Evolutionary conservation across 768 basidiomycete species (phyloP).

Genomic region (Calvatia gigantea): DNA sequence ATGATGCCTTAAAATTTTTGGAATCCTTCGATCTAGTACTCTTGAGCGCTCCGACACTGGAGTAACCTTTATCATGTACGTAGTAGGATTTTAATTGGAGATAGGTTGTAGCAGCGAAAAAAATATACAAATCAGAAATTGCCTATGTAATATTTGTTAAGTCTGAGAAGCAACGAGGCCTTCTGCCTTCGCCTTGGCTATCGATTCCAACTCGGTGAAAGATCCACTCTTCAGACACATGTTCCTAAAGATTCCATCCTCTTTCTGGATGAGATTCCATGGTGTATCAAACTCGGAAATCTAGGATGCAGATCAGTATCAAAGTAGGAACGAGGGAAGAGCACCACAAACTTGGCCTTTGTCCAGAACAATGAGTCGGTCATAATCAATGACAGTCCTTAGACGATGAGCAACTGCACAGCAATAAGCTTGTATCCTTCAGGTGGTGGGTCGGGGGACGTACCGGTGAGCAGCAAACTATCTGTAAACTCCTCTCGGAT

Average conservation of each 20-base stretch:
- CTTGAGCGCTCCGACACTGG: too few species aligned
- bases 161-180: background rate
- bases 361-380: slow-evolving; percentile 78
- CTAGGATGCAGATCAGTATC: slow-evolving; percentile 18
- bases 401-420: slow-evolving; percentile 65
- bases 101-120: too few species aligned
- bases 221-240: slow-evolving; percentile 75
- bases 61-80: too few species aligned
- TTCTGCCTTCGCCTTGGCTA: slow-evolving; percentile 46
- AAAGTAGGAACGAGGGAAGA: background rate
- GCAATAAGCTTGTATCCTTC: slow-evolving; percentile 1
- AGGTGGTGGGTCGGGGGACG: slow-evolving; percentile 15
- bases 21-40: too few species aligned
- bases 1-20: too few species aligned
- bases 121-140: too few species aligned
- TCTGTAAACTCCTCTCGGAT: slow-evolving; percentile 83
- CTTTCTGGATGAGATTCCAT: slow-evolving; percentile 57
- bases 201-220: slow-evolving; percentile 55
- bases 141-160: too few species aligned
- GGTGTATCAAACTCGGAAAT: slow-evolving; percentile 73
- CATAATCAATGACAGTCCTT: slow-evolving; percentile 78
- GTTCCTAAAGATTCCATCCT: slow-evolving; percentile 59
- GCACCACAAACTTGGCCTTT: slow-evolving; percentile 43
- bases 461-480: slow-evolving; percentile 71
- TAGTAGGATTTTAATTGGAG: too few species aligned